Base-by-base conservation (phyloP, 140 eudicot species). In the Anethum foeniculum region DNA sequence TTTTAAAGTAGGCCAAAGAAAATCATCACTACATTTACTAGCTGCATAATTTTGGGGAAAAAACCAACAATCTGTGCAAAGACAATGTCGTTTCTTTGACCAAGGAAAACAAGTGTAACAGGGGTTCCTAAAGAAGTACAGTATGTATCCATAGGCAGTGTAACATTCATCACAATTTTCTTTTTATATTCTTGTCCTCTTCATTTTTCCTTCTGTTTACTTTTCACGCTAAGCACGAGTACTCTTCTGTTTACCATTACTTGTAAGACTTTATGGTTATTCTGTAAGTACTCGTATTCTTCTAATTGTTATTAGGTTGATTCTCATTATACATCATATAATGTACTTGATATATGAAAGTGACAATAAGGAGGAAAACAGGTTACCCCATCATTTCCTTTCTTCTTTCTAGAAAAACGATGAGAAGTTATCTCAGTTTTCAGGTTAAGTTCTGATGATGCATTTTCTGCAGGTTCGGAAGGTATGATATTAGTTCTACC, bases 341-440 rank as follows among this genome's bases (percentile, higher is more conserved):
- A 43, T 44, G 76, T 18, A 79, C 21, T 44, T 4, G 4, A 62
- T 21, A 38, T 39, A 38, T 7, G 77, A 75, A 52, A 43, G 48
- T 27, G 28, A 27, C 71, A 23, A 39, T 12, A 75, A 19, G 25
- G 52, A 27, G 41, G 23, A 64, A 30, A 30, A 23, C 14, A 41
- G 74, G 83, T 86, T 75, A 90, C 97, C 86, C 93, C 96, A 56
- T 90, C 97, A 51, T 88, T 75, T 75, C 96, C 96, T 86, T 89
- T 93, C 83, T 68, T 85, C 81, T 85, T 91, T 84, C 88, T 71
- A 81, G 83, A 82, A 47, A 86, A 85, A 12, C 8, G 82, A 48
- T 68, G 82, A 23, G 85, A 81, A 11, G 85, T 76, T 79, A 41
- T 30, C 68, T 90, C 93, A 75, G 71, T 83, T 23, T 81, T 84